Conservation (phyloP, 192 early-diverging fungal genomes). For the Mycoemilia scoparia region DNA sequence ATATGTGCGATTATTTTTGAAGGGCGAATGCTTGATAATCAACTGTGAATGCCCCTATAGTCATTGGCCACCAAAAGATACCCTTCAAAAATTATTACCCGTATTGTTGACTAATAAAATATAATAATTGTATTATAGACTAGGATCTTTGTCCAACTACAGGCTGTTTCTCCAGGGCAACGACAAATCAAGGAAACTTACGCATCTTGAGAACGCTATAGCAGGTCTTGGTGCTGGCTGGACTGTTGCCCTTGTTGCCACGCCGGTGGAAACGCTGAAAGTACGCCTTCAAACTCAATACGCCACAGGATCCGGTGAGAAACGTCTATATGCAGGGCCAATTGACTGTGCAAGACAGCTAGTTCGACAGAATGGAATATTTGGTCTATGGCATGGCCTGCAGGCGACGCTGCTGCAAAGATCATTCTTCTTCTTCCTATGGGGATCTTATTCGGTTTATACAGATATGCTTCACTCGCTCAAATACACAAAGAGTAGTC, state of each 20-base stretch:
- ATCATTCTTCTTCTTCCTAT: slow-evolving; percentile 54
- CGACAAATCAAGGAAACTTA: slow-evolving; percentile 35
- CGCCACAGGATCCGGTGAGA: slow-evolving; percentile 25
- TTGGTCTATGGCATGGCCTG: slow-evolving; percentile 73
- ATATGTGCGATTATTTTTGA: too few relatives aligned
- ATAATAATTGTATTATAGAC: too few relatives aligned
- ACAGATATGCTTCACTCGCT: slow-evolving; percentile 18
- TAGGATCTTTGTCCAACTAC: slow-evolving; percentile 74
- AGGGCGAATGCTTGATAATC: too few relatives aligned
- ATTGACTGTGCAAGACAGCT: slow-evolving; percentile 64
- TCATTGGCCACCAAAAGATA: too few relatives aligned
- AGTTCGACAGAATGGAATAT: slow-evolving; percentile 54
- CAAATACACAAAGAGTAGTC: slow-evolving; percentile 21
- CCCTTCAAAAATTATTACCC: too few relatives aligned
- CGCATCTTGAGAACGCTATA: slow-evolving; percentile 47
- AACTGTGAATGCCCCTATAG: too few relatives aligned
- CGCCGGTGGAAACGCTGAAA: slow-evolving; percentile 66
- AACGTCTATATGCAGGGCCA: slow-evolving; percentile 64
- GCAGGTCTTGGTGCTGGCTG: slow-evolving; percentile 56
- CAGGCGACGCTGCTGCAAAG: slow-evolving; percentile 67
- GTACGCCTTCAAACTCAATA: slow-evolving; percentile 59
- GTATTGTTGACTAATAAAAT: too few relatives aligned
- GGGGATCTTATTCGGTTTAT: slow-evolving; percentile 38
- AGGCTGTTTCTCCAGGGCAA: slow-evolving; percentile 47
- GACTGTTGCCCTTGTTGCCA: slow-evolving; percentile 60